phyloP scores from a whole-genome alignment of 2,329 filamentous ascomycete genomes.

The Dactylellina sp. region DNA sequence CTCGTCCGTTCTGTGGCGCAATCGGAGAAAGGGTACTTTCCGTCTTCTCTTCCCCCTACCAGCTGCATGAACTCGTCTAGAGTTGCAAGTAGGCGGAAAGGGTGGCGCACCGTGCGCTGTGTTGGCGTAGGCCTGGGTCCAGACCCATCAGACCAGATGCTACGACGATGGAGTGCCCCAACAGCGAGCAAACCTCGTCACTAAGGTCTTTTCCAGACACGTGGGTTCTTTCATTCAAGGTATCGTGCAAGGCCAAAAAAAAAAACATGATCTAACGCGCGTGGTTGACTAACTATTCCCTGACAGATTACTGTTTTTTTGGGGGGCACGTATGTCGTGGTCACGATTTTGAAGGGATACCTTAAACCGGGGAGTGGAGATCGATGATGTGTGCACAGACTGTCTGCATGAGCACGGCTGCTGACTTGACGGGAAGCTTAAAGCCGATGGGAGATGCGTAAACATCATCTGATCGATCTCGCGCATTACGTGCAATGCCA shows the following conservation, averaged over 20 bases:
- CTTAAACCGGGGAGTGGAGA: neutral
- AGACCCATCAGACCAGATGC: slow-evolving; percentile 3
- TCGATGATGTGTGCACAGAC: slow-evolving; percentile 6
- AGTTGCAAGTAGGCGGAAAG: neutral
- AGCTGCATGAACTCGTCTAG: slow-evolving; percentile 3
- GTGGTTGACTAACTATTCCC: too few species aligned
- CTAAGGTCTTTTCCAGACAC: neutral
- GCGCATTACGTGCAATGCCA: neutral
- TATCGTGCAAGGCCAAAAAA: neutral
- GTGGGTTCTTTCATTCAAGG: slow-evolving; percentile 7
- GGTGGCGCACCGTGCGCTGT: slow-evolving; percentile 21
- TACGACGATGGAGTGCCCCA: slow-evolving; percentile 1
- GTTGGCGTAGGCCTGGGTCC: slow-evolving; percentile 6
- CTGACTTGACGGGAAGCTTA: slow-evolving; percentile 27
- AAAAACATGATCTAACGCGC: too few species aligned
- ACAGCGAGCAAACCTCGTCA: slow-evolving; percentile 7
- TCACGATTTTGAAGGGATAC: too few species aligned
- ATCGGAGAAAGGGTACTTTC: neutral
- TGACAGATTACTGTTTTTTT: too few species aligned
- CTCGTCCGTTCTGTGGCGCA: slow-evolving; percentile 12
- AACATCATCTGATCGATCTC: slow-evolving; percentile 34
- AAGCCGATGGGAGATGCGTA: slow-evolving; percentile 17
- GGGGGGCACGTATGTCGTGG: too few species aligned
- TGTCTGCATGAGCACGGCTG: slow-evolving; percentile 17
- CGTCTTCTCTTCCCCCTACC: too few species aligned